These are phyloP conservation scores for Dysphania ambrosioides DNA, from an alignment of 148 eudicot species.

Conservation along the genomic window DNA sequence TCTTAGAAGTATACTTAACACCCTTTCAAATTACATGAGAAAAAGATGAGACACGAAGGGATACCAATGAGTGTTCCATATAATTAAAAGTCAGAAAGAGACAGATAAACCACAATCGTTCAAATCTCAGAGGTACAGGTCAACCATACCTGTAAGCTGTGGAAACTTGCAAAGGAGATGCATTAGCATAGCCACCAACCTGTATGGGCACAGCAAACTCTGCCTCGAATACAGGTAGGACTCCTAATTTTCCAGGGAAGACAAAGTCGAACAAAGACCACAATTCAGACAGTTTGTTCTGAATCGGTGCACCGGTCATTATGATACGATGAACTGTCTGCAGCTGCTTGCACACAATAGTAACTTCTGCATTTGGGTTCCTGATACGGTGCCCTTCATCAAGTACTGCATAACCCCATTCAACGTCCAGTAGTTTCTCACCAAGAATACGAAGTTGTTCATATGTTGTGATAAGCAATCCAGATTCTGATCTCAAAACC, in stretches of 20 bases:
- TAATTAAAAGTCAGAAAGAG: background rate
- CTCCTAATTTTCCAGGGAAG: slow-evolving; percentile 99
- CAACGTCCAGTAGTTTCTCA: slow-evolving; percentile 71
- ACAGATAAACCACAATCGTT: background rate
- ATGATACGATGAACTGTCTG: slow-evolving; percentile 98
- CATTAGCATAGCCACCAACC: slow-evolving; percentile 99
- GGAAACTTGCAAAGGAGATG: slow-evolving; percentile 94
- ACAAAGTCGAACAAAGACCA: slow-evolving; percentile 99
- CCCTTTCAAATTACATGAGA: background rate
- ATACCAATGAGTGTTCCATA: slow-evolving; percentile 2
- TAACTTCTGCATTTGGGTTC: slow-evolving; percentile 94
- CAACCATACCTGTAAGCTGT: slow-evolving; percentile 83
- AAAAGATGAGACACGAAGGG: background rate
- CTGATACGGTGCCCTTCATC: slow-evolving; percentile 98
- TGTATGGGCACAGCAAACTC: slow-evolving; percentile 95
- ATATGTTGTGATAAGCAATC: slow-evolving; percentile 87
- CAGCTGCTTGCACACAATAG: slow-evolving; percentile 92
- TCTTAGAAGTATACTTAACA: background rate
- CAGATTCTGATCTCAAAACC: slow-evolving; percentile 69
- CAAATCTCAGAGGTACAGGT: background rate
- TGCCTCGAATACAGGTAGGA: slow-evolving; percentile 93
- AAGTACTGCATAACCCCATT: slow-evolving; percentile 96
- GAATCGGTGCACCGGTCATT: slow-evolving; percentile 99
- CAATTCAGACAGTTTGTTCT: slow-evolving; percentile 84
- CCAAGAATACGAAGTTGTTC: slow-evolving; percentile 92